These are phyloP conservation scores for Aulographum hederae DNA, from an alignment of 2,329 filamentous ascomycete species.

Conservation along the genomic window DNA sequence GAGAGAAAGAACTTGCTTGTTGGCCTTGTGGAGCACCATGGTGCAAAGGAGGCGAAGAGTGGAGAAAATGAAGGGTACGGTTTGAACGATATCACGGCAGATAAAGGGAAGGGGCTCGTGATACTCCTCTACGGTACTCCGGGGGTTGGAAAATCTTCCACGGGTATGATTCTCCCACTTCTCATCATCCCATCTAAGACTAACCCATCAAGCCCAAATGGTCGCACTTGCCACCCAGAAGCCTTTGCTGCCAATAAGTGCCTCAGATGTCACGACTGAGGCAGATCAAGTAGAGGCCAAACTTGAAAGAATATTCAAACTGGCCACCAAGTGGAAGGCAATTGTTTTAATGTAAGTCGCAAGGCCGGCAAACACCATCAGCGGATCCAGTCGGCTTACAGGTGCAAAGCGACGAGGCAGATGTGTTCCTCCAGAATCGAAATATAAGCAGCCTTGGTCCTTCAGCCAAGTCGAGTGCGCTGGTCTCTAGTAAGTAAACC, in stretches of 20 bases:
- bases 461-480: background rate
- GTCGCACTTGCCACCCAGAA: background rate
- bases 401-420: background rate
- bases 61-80: no score
- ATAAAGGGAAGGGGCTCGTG: background rate
- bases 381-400: background rate
- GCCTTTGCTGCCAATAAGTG: background rate
- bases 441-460: background rate
- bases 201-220: background rate
- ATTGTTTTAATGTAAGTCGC: background rate
- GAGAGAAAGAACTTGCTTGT: background rate
- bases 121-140: background rate
- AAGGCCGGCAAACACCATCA: background rate
- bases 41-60: no score
- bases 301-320: background rate
- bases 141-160: background rate
- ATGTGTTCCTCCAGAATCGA: background rate
- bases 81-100: background rate
- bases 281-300: background rate
- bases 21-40: background rate
- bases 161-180: background rate
- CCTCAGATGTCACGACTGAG: background rate
- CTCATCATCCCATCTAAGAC: background rate
- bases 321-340: background rate
- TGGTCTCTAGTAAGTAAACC: background rate